A percentile compares a stretch with the other conserved stretches of the same genome.
These are phyloP conservation scores for Bruguiera gymnorhiza DNA, from an alignment of 345 rosid genomes.

Conservation along the genomic window DNA sequence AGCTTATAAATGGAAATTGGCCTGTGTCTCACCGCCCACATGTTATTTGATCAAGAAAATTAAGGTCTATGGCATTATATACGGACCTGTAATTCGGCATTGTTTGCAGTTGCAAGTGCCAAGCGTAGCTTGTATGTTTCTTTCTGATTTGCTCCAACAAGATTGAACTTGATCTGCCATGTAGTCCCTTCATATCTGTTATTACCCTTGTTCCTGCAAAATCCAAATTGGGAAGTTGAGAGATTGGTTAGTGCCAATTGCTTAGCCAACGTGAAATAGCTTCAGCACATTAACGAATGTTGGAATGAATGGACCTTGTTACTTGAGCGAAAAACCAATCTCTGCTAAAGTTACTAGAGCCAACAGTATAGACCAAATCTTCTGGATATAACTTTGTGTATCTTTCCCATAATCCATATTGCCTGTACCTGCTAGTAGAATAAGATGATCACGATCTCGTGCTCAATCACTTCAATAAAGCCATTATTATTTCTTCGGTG, in stretches of 20 bases:
- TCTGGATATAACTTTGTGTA: conserved; percentile 63
- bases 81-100: conserved; percentile 13
- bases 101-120: conserved; percentile 25
- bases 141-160: not conserved
- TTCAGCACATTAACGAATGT: not conserved
- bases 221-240: too few relatives aligned
- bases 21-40: too few relatives aligned
- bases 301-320: conserved; percentile 40
- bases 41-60: not conserved
- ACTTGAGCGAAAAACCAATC: conserved; percentile 89
- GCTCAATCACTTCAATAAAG: not conserved
- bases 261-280: too few relatives aligned
- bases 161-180: conserved; percentile 25
- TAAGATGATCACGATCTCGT: not conserved
- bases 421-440: conserved; percentile 52
- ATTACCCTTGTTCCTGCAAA: conserved; percentile 11
- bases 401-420: conserved; percentile 88
- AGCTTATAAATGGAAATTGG: too few relatives aligned
- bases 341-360: conserved; percentile 46
- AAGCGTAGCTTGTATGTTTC: conserved; percentile 13
- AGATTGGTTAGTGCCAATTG: too few relatives aligned
- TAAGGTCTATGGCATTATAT: not conserved
- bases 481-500: too few relatives aligned
- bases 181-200: conserved; percentile 17
- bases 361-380: conserved; percentile 67